Conservation (phyloP, 1,284 basidiomycete genomes). For the Sanguinoderma infundibulare region DNA sequence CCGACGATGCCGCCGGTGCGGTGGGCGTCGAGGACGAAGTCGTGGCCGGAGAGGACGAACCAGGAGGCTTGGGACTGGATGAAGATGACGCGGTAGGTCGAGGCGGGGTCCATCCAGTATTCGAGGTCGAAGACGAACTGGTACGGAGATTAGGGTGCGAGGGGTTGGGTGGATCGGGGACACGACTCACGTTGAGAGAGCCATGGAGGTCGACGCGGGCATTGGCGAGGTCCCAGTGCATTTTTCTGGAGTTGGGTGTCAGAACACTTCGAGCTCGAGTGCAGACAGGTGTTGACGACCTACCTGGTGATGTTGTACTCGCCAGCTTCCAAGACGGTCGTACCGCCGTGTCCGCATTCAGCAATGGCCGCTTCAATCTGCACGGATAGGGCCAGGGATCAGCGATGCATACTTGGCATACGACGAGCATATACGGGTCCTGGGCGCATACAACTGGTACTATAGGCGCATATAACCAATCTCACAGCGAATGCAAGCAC, state of each 20-base stretch:
- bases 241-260: constrained; percentile 45
- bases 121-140: constrained; percentile 61
- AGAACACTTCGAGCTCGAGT: constrained; percentile 10
- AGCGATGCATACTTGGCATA: too few relatives aligned
- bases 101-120: constrained; percentile 62
- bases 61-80: constrained; percentile 71
- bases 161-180: not conserved
- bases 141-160: too few relatives aligned
- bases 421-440: too few relatives aligned
- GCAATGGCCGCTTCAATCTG: constrained; percentile 57
- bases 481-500: not conserved
- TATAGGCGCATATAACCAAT: not conserved
- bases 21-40: constrained; percentile 66
- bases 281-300: not conserved
- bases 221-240: constrained; percentile 61
- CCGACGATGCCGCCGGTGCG: constrained; percentile 65
- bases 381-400: too few relatives aligned
- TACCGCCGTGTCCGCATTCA: constrained; percentile 56
- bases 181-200: constrained; percentile 42
- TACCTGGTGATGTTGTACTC: constrained; percentile 57
- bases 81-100: constrained; percentile 65
- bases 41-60: constrained; percentile 63
- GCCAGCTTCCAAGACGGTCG: constrained; percentile 48
- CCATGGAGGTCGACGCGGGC: constrained; percentile 60
- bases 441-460: too few relatives aligned